These are phyloP conservation scores for Erythrobasidium yunnanense DNA, from an alignment of 768 basidiomycete genomes.

Conservation along the genomic window DNA sequence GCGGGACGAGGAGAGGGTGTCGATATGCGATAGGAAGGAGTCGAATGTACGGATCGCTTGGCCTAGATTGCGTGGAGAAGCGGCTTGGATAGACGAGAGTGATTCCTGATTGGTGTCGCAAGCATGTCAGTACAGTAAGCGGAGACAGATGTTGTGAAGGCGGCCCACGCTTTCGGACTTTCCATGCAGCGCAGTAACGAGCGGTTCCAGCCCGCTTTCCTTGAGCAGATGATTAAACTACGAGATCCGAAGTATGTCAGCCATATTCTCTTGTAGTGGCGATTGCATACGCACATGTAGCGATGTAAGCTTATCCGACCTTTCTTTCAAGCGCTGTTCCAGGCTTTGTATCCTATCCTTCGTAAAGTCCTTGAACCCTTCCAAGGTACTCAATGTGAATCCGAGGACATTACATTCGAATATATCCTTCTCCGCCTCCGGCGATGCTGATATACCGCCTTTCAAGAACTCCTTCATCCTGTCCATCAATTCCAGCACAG, in stretches of 20 bases:
- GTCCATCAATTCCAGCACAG: constrained; percentile 64
- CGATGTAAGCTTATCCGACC: constrained; percentile 57
- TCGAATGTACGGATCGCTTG: constrained; percentile 55
- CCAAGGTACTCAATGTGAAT: constrained; percentile 62
- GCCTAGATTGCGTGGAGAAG: constrained; percentile 56
- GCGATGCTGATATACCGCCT: no score
- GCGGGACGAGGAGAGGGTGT: constrained; percentile 62
- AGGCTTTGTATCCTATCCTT: constrained; percentile 52
- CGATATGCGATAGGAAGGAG: constrained; percentile 68
- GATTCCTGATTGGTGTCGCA: constrained; percentile 48
- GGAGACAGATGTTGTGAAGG: no score
- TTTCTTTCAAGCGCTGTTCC: constrained; percentile 52
- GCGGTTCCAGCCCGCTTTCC: constrained; percentile 44
- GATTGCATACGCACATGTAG: constrained; percentile 56
- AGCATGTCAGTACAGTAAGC: background rate
- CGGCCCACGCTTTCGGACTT: constrained; percentile 41
- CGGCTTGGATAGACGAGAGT: constrained; percentile 61
- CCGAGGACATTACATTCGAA: constrained; percentile 77
- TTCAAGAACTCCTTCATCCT: constrained; percentile 51
- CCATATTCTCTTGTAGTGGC: background rate
- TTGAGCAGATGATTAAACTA: constrained; percentile 44
- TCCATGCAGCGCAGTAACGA: constrained; percentile 42
- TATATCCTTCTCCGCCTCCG: constrained; percentile 67
- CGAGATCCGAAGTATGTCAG: background rate
- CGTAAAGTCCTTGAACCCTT: constrained; percentile 57